Percentiles rank a stretch among this genome's conserved stretches.
These are phyloP conservation scores for Tolypocladium album DNA, from an alignment of 2,329 filamentous ascomycete species.

Conservation along the genomic window DNA sequence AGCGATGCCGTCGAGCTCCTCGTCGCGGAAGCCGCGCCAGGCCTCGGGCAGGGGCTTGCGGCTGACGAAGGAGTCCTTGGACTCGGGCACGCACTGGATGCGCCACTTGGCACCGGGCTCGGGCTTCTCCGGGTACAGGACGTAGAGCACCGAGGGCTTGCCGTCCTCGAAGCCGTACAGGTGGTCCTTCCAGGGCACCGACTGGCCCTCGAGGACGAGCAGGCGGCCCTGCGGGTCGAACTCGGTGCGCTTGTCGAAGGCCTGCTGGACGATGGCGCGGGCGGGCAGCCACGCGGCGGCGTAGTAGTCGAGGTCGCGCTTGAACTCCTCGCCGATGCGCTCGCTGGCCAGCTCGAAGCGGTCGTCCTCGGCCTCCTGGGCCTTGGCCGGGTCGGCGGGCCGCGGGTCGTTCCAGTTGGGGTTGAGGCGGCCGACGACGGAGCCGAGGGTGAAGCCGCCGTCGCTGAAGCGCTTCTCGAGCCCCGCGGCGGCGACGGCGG, in stretches of 20 bases:
- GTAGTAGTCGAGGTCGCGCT: constrained; percentile 68
- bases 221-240: constrained; percentile 68
- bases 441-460: constrained; percentile 73
- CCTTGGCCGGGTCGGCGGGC: constrained; percentile 37
- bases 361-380: constrained; percentile 68
- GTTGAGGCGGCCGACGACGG: constrained; percentile 73
- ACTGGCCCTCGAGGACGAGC: constrained; percentile 65
- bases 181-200: constrained; percentile 94
- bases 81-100: constrained; percentile 81
- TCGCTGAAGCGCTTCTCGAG: constrained; percentile 76
- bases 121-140: constrained; percentile 80
- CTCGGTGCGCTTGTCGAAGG: constrained; percentile 58
- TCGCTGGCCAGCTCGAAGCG: constrained; percentile 67
- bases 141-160: constrained; percentile 59
- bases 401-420: constrained; percentile 63
- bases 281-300: constrained; percentile 77
- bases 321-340: constrained; percentile 85
- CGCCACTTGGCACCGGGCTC: constrained; percentile 76
- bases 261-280: constrained; percentile 63
- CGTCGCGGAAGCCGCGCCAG: constrained; percentile 86
- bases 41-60: constrained; percentile 81
- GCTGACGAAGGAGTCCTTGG: constrained; percentile 80
- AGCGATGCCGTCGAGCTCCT: constrained; percentile 63
- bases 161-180: constrained; percentile 73
- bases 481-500: constrained; percentile 55